Evolutionary conservation across 2,329 filamentous ascomycete species (phyloP).

Genomic region (Ploettnerulaceae sp.): DNA sequence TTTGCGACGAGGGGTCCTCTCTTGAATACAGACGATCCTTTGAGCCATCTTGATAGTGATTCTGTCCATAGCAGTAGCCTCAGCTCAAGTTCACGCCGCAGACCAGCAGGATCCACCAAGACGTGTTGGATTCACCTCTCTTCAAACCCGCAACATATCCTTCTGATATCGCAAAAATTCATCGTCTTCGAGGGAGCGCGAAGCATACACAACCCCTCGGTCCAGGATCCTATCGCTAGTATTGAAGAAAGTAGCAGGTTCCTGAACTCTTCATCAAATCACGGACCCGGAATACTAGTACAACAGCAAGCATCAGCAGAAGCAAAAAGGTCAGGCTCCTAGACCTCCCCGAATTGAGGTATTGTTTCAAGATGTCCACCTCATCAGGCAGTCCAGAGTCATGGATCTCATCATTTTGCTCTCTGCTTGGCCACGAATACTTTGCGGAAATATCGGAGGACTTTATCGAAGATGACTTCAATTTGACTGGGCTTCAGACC

Average conservation of each 20-base stretch:
- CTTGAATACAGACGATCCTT: too few relatives aligned
- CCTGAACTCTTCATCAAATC: background rate
- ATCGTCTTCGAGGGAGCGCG: background rate
- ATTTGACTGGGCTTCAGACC: constrained; percentile 88
- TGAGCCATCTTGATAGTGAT: background rate
- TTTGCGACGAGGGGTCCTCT: too few relatives aligned
- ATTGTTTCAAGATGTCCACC: constrained; percentile 29
- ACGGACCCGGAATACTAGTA: background rate
- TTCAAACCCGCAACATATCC: background rate
- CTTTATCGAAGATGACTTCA: constrained; percentile 99
- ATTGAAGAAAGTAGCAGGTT: background rate
- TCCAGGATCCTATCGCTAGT: background rate
- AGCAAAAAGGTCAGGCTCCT: background rate
- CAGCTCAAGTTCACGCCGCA: background rate
- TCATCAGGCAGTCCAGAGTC: constrained; percentile 56
- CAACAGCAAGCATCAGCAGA: background rate
- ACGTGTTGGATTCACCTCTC: background rate
- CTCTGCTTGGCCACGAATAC: constrained; percentile 92
- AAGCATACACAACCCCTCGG: background rate
- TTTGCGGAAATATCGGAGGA: constrained; percentile 98
- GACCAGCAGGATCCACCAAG: background rate
- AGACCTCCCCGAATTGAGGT: background rate
- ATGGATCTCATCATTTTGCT: constrained; percentile 98
- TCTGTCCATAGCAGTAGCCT: background rate
- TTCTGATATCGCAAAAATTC: background rate